Conservation (phyloP, 176 grass and related monocot species). For the Oryza glaberrima region DNA sequence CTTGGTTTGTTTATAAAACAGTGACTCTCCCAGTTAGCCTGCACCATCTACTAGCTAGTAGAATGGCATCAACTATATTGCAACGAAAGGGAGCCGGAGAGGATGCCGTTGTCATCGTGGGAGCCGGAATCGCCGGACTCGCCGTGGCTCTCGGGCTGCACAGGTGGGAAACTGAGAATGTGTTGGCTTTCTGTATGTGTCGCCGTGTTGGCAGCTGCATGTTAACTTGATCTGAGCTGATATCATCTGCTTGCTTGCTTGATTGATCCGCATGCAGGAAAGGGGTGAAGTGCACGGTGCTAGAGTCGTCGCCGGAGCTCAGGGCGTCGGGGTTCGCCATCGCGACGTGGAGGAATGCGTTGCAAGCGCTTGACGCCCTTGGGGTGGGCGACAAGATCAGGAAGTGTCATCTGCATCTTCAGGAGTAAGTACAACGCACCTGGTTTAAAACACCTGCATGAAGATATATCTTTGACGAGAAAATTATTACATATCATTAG, state of each 20-base stretch:
- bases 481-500: too few relatives aligned
- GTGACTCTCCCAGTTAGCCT: too few relatives aligned
- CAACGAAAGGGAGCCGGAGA: not conserved
- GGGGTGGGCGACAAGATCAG: slow-evolving; percentile 70
- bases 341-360: slow-evolving; percentile 62
- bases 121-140: slow-evolving; percentile 70
- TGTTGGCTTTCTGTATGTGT: too few relatives aligned
- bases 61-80: too few relatives aligned
- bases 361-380: slow-evolving; percentile 71
- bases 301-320: slow-evolving; percentile 70
- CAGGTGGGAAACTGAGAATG: slow-evolving; percentile 18
- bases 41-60: too few relatives aligned
- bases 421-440: too few relatives aligned
- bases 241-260: too few relatives aligned
- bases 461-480: too few relatives aligned
- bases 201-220: too few relatives aligned
- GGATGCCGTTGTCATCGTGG: slow-evolving; percentile 58
- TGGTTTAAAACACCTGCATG: too few relatives aligned
- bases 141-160: slow-evolving; percentile 67
- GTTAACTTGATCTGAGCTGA: too few relatives aligned
- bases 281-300: slow-evolving; percentile 68
- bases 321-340: slow-evolving; percentile 64
- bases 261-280: slow-evolving; percentile 28
- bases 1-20: too few relatives aligned
- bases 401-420: slow-evolving; percentile 38